phyloP scores from a whole-genome alignment of 2,329 filamentous ascomycete genomes.

The Rasamsonia emersonii region DNA sequence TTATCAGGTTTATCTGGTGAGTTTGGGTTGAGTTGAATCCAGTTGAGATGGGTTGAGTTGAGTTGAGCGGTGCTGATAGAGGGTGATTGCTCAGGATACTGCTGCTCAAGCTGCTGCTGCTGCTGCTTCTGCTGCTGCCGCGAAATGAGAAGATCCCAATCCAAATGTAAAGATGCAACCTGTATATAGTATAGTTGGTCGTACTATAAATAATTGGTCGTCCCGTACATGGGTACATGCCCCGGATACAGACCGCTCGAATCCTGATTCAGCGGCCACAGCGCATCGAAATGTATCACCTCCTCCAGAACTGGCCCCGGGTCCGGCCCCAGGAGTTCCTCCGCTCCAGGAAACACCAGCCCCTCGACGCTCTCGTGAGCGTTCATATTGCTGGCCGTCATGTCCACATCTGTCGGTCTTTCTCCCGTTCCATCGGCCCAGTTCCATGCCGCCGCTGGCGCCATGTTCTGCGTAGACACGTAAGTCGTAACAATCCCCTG shows the following conservation, averaged over 20 bases:
- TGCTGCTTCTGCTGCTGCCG: neutral
- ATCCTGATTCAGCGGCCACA: constrained; percentile 11
- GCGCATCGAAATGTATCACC: constrained; percentile 11
- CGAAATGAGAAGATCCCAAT: constrained; percentile 1
- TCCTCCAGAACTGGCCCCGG: constrained; percentile 9
- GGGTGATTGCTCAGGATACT: constrained; percentile 7
- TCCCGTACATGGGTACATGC: constrained; percentile 12
- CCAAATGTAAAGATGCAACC: neutral
- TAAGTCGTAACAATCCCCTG: constrained; percentile 2
- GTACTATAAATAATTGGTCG: constrained; percentile 8
- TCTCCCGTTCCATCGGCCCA: constrained; percentile 4
- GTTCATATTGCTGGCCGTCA: constrained; percentile 2
- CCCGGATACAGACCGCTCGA: constrained; percentile 8
- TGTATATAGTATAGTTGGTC: neutral
- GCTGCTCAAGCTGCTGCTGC: constrained; percentile 8
- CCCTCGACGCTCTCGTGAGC: constrained; percentile 10
- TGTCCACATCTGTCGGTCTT: constrained; percentile 2
- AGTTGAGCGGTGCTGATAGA: neutral
- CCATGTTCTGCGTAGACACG: neutral
- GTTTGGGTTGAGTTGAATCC: constrained; percentile 7
- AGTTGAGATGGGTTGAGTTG: neutral
- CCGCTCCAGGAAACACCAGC: constrained; percentile 8
- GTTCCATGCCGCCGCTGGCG: constrained; percentile 8
- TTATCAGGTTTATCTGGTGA: constrained; percentile 33
- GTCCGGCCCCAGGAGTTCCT: constrained; percentile 9